Evolutionary conservation across 495 filamentous ascomycete species (phyloP).

Genomic region (Penicillium cosmopolitanum): DNA sequence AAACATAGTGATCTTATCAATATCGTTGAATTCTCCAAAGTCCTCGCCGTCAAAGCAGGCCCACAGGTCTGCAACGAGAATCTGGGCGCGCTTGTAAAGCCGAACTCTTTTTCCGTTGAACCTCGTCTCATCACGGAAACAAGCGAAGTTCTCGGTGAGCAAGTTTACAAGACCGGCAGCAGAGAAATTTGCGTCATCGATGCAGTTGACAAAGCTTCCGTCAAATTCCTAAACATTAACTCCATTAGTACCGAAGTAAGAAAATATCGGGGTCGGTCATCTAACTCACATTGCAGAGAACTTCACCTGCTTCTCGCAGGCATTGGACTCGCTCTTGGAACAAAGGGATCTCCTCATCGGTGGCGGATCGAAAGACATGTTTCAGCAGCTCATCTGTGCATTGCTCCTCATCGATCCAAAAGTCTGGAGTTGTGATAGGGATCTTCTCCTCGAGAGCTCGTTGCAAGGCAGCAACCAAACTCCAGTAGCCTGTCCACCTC

Average conservation of each 20-base stretch:
- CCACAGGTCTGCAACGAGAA: conserved; percentile 93
- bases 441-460: conserved; percentile 94
- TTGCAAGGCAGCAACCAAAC: conserved; percentile 82
- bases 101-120: conserved; percentile 78
- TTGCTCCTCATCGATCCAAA: conserved; percentile 78
- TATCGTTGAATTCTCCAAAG: conserved; percentile 86
- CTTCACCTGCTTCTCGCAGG: conserved; percentile 79
- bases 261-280: background rate
- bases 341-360: conserved; percentile 84
- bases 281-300: conserved; percentile 77
- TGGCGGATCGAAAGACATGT: conserved; percentile 84
- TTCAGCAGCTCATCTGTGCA: conserved; percentile 74
- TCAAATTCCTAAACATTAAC: conserved; percentile 66
- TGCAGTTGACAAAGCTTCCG: conserved; percentile 72
- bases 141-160: conserved; percentile 76
- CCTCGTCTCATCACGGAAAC: conserved; percentile 78
- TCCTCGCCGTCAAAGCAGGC: conserved; percentile 83
- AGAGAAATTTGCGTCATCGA: conserved; percentile 75
- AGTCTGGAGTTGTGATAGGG: conserved; percentile 85
- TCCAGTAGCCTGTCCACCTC: conserved; percentile 94
- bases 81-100: conserved; percentile 92
- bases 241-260: conserved; percentile 3
- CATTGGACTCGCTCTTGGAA: conserved; percentile 77
- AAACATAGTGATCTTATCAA: conserved; percentile 97
- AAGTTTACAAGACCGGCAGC: conserved; percentile 84